These are phyloP conservation scores for Podospora tetraspora DNA, from an alignment of 495 filamentous ascomycete genomes.

Conservation along the genomic window DNA sequence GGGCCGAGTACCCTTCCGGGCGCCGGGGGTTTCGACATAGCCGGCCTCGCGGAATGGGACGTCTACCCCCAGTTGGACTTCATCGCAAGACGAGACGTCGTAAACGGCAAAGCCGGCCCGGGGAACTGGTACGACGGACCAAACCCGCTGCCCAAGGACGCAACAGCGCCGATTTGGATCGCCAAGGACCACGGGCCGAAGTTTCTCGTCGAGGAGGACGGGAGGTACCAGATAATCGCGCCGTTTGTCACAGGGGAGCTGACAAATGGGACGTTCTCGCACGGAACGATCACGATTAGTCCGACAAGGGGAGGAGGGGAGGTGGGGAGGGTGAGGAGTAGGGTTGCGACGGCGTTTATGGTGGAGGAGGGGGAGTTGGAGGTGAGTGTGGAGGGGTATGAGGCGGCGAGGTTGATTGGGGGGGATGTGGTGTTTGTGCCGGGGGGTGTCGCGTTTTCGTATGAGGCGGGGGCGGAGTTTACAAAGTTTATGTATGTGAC, in stretches of 20 bases:
- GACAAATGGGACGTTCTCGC: conserved; percentile 35
- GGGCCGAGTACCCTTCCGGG: background rate
- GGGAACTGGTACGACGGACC: conserved; percentile 31
- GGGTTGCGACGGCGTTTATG: conserved; percentile 35
- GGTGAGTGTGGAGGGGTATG: conserved; percentile 31
- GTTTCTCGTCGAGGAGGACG: conserved; percentile 29
- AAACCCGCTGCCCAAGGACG: conserved; percentile 24
- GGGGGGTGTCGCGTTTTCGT: conserved; percentile 26
- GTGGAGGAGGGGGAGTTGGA: conserved; percentile 37
- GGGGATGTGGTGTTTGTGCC: conserved; percentile 43
- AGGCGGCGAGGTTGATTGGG: conserved; percentile 22
- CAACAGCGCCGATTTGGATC: conserved; percentile 33
- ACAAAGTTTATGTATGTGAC: conserved; percentile 40
- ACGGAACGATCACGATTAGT: conserved; percentile 32
- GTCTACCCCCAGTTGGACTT: conserved; percentile 40
- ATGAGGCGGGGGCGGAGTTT: conserved; percentile 31
- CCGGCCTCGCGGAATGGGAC: conserved; percentile 31
- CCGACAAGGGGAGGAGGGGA: conserved; percentile 11
- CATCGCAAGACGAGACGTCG: conserved; percentile 31
- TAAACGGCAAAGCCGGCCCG: conserved; percentile 30
- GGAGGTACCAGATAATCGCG: conserved; percentile 40
- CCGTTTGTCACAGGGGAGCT: conserved; percentile 37
- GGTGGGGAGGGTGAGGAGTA: background rate
- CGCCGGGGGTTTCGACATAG: conserved; percentile 19
- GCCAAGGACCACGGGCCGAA: conserved; percentile 41